Percentiles rank a stretch among this genome's conserved stretches.
Evolutionary conservation across 192 early-diverging fungal genomes (phyloP).

Genomic region (Coemansia sp.): DNA sequence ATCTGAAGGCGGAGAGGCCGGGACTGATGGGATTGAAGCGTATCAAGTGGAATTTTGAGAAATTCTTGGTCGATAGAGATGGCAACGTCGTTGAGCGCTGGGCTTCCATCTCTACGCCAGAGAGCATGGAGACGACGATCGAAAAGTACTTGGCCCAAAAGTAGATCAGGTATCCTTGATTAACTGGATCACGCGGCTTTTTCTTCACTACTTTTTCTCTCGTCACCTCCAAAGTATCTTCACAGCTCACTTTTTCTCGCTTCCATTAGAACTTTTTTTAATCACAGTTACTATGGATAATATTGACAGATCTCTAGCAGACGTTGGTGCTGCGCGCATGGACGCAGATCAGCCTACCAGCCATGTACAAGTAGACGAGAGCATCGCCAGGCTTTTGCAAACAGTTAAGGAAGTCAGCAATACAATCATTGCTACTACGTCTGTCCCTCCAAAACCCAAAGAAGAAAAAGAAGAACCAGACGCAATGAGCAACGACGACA

Average conservation of each 20-base stretch:
- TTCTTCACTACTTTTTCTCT: neutral
- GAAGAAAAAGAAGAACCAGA: neutral
- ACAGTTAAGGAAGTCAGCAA: slow-evolving; percentile 19
- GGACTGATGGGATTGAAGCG: slow-evolving; percentile 55
- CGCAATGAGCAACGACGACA: neutral
- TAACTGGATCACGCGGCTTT: neutral
- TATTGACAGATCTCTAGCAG: slow-evolving; percentile 1
- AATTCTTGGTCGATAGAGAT: slow-evolving; percentile 69
- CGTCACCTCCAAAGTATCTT: neutral
- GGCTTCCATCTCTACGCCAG: slow-evolving; percentile 62
- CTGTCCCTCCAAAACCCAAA: neutral
- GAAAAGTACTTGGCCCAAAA: slow-evolving; percentile 53
- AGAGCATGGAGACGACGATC: slow-evolving; percentile 59
- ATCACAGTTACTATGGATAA: neutral
- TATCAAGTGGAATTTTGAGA: slow-evolving; percentile 87
- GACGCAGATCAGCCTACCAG: neutral
- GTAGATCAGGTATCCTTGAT: neutral
- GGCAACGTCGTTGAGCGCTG: slow-evolving; percentile 68
- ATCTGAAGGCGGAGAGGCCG: slow-evolving; percentile 58
- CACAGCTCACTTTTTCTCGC: neutral
- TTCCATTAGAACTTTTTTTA: neutral
- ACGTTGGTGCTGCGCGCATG: neutral
- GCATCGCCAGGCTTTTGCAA: slow-evolving; percentile 16
- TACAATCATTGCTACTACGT: neutral
- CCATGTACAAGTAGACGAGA: neutral